Percentiles rank a stretch among this genome's conserved stretches.
Evolutionary conservation across 2,329 filamentous ascomycete genomes (phyloP).

Genomic region (Aspergillus sp.): DNA sequence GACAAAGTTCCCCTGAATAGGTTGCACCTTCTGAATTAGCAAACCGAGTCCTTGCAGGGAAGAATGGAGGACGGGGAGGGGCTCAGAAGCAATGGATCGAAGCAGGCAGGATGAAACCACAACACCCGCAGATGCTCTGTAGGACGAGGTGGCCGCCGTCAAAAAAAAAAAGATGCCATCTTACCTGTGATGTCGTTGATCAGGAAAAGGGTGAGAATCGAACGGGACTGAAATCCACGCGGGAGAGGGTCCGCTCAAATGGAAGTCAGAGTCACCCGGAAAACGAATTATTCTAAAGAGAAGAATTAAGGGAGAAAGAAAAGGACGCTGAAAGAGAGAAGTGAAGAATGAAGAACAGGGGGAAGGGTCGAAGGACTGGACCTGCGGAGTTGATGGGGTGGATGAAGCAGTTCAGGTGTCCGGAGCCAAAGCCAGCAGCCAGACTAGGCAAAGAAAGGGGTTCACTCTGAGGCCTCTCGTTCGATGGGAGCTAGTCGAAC

Average conservation of each 20-base stretch:
- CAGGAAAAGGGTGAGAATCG: conserved; percentile 20
- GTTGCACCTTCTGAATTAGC: conserved; percentile 30
- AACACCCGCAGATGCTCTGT: conserved; percentile 17
- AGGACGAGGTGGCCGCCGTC: conserved; percentile 12
- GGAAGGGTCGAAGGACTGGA: conserved; percentile 27
- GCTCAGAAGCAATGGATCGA: conserved; percentile 14
- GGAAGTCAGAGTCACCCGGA: conserved; percentile 22
- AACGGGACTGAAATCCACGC: conserved; percentile 16
- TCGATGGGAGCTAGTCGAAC: not conserved
- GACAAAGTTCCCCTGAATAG: conserved; percentile 36
- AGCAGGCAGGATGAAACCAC: conserved; percentile 15
- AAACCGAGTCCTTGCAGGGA: conserved; percentile 24
- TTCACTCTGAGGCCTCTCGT: conserved; percentile 12
- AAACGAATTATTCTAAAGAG: conserved; percentile 24
- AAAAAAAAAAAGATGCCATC: conserved; percentile 12
- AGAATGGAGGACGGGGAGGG: conserved; percentile 16
- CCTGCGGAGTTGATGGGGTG: conserved; percentile 27
- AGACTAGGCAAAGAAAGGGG: conserved; percentile 40
- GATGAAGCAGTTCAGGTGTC: conserved; percentile 27
- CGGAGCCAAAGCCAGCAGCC: conserved; percentile 24
- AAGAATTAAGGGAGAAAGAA: conserved; percentile 26
- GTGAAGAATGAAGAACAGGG: conserved; percentile 28
- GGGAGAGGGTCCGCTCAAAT: conserved; percentile 13
- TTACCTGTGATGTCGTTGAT: conserved; percentile 23
- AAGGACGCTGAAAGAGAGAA: conserved; percentile 31